Conservation (phyloP, 2,329 filamentous ascomycete genomes). For the Balansia obtecta region DNA sequence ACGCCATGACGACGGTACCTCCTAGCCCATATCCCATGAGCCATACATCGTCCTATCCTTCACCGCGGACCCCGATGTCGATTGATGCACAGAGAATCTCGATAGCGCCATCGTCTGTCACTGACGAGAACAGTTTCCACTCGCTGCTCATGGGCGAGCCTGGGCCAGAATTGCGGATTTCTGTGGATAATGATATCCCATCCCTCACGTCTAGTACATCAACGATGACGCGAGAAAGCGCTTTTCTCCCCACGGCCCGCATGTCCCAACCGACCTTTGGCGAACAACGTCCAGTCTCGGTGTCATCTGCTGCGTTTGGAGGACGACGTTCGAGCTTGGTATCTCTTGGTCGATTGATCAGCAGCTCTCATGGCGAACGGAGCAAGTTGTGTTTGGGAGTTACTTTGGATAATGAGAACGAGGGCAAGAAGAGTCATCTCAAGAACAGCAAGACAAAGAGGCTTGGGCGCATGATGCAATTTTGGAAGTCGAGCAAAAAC, state of each 20-base stretch:
- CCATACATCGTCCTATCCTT: conserved; percentile 48
- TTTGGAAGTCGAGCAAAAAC: conserved; percentile 56
- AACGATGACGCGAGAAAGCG: conserved; percentile 60
- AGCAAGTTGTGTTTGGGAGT: conserved; percentile 65
- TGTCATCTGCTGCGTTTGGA: conserved; percentile 49
- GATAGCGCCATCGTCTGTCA: conserved; percentile 61
- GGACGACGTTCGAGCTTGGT: conserved; percentile 65
- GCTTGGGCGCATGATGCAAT: conserved; percentile 63
- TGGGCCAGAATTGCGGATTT: conserved; percentile 58
- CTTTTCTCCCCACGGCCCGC: conserved; percentile 30
- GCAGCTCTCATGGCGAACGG: conserved; percentile 59
- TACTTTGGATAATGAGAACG: conserved; percentile 39
- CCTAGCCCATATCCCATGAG: conserved; percentile 54
- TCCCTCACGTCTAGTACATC: conserved; percentile 66
- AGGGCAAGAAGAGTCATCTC: conserved; percentile 38
- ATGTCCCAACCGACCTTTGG: conserved; percentile 35
- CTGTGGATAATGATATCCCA: conserved; percentile 56
- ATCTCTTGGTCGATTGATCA: conserved; percentile 65
- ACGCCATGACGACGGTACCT: conserved; percentile 32
- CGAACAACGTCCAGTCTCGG: conserved; percentile 49
- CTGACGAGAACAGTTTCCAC: conserved; percentile 58
- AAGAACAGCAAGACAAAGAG: conserved; percentile 55
- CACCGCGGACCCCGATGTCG: conserved; percentile 55
- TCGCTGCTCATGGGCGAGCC: conserved; percentile 63
- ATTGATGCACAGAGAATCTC: conserved; percentile 63